Conservation (phyloP, 164 flowering plant species). For the Umbellularia californica region DNA sequence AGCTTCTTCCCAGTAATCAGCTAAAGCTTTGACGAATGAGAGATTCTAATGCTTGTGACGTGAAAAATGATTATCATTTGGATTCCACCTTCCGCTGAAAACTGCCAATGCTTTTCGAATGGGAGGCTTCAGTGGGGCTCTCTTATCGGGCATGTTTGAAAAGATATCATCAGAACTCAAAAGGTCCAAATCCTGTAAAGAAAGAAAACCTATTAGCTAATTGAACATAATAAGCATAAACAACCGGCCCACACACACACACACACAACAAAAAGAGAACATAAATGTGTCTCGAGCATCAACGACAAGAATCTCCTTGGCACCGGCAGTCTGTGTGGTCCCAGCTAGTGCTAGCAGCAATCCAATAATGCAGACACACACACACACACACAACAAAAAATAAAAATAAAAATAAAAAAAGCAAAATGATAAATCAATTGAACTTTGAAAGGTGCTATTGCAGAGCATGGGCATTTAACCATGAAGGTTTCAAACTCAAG, state of each 20-base stretch:
- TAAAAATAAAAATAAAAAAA: too few relatives aligned
- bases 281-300: too few relatives aligned
- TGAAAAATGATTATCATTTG: conserved; percentile 80
- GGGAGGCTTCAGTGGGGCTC: conserved; percentile 66
- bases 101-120: conserved; percentile 65
- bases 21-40: too few relatives aligned
- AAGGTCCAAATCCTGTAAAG: conserved; percentile 50
- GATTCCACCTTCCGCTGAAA: conserved; percentile 74
- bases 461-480: too few relatives aligned
- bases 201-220: neutral
- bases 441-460: too few relatives aligned
- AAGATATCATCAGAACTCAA: conserved; percentile 44
- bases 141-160: conserved; percentile 47
- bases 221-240: neutral
- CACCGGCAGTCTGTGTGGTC: too few relatives aligned
- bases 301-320: too few relatives aligned
- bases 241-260: neutral
- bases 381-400: too few relatives aligned
- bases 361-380: too few relatives aligned
- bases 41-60: conserved; percentile 36
- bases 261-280: neutral
- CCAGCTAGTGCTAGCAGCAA: too few relatives aligned
- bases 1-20: neutral
- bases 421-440: too few relatives aligned
- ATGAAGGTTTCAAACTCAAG: too few relatives aligned